Evolutionary conservation across 2,329 filamentous ascomycete genomes (phyloP), one percentile per base, ranked within the genome.

Genomic region (Fusarium denticulatum): DNA sequence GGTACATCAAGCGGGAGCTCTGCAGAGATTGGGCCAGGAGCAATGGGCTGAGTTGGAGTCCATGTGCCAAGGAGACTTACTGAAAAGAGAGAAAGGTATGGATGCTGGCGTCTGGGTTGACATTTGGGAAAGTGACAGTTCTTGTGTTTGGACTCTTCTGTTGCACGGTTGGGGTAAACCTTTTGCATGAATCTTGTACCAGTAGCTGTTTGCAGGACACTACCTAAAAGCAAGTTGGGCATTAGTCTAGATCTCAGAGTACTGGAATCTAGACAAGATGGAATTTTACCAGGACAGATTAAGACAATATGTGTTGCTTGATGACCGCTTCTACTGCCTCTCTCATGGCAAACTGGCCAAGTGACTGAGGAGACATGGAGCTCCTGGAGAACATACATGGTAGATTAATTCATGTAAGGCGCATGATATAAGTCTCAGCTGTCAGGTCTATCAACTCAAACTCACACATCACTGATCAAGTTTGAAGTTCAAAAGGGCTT

Each of bases 301-400:
- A 18, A 28, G 24, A 46, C 2, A 20, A 28, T 10, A 18, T 4
- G 1, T 15, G 24, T 22, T 22, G 13, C 13, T 10, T 46, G 18
- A 15, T 22, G 4, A 11, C 5, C 4, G 3, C 43, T 5, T 28
- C 1, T 7, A 22, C 6, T 7, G 43, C 7, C 18, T 28, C 6
- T 22, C 4, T 22, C 4, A 7, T 7, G 8, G 24, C 2, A 20
- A 10, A 6, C 1, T 14, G 8, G 6, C 15, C 20, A 1, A 2
- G 9, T 7, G 4, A 28, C 15, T 1, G 13, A 47, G 12, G 22
- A 6, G 26, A 47, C 11, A 15, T 22, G 4, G 18, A 15, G 20
- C n/a, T n/a, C n/a, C n/a, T n/a, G n/a, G n/a, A n/a, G n/a, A n/a
- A n/a, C n/a, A n/a, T 22, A 16, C 22, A 2, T 22, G 14, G 13